Conservation (phyloP, 2,329 filamentous ascomycete genomes). For the Trichoderma simmonsii region DNA sequence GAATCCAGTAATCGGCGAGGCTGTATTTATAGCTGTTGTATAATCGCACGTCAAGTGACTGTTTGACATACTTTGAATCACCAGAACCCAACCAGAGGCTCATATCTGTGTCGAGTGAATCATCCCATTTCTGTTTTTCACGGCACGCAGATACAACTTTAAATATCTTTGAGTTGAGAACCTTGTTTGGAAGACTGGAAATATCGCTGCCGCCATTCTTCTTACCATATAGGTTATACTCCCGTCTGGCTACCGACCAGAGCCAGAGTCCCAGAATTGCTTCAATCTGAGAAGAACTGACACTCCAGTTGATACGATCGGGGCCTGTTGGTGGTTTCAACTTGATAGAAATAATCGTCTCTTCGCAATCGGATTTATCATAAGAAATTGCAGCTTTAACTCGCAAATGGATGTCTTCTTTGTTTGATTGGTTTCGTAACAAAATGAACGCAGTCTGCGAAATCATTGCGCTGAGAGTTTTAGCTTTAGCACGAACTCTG, state of each 20-base stretch:
- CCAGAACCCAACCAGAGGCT: neutral
- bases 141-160: neutral
- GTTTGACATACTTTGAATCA: neutral
- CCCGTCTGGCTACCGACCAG: neutral
- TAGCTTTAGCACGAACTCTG: neutral
- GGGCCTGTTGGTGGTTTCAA: neutral
- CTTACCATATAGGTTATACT: neutral
- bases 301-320: neutral
- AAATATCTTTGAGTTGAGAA: neutral
- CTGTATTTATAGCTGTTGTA: neutral
- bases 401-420: neutral
- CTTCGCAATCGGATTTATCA: too few relatives aligned
- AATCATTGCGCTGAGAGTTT: neutral
- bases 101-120: neutral
- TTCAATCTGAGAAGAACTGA: neutral
- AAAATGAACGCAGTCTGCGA: too few relatives aligned
- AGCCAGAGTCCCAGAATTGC: neutral
- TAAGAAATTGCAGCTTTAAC: too few relatives aligned
- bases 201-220: neutral
- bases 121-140: neutral
- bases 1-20: neutral
- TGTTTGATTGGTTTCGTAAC: neutral
- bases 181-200: neutral
- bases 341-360: neutral
- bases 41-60: neutral